phyloP scores from a whole-genome alignment of 2,329 filamentous ascomycete genomes.

The Xylariaceae sp. region DNA sequence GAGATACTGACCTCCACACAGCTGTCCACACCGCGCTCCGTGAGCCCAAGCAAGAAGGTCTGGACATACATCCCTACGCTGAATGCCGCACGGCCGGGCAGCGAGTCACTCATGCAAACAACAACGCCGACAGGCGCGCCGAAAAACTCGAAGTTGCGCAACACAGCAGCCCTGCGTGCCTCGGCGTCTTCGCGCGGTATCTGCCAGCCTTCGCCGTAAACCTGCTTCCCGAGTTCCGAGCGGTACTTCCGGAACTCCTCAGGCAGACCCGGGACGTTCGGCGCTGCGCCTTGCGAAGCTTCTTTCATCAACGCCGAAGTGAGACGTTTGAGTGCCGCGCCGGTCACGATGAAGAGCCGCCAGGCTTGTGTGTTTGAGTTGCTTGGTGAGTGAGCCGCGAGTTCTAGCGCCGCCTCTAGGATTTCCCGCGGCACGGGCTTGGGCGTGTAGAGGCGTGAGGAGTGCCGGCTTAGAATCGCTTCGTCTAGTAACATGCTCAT shows the following conservation, averaged over 20 bases:
- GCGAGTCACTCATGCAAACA: slow-evolving; percentile 17
- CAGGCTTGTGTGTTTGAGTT: slow-evolving; percentile 22
- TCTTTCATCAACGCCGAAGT: slow-evolving; percentile 3
- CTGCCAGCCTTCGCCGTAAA: slow-evolving; percentile 18
- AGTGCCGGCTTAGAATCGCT: slow-evolving; percentile 17
- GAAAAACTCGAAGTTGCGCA: slow-evolving; percentile 24
- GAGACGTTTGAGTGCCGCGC: slow-evolving; percentile 6
- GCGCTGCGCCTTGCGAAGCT: slow-evolving; percentile 2
- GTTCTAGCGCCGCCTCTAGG: slow-evolving; percentile 8
- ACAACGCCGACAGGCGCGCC: slow-evolving; percentile 17
- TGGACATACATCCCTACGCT: slow-evolving; percentile 21
- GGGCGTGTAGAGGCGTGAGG: slow-evolving; percentile 12
- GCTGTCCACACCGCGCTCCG: slow-evolving; percentile 10
- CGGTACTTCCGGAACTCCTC: slow-evolving; percentile 7
- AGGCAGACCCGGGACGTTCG: slow-evolving; percentile 5
- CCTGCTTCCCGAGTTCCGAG: slow-evolving; percentile 11
- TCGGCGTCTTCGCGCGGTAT: slow-evolving; percentile 15
- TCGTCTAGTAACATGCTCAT: slow-evolving; percentile 15
- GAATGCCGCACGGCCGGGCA: slow-evolving; percentile 8
- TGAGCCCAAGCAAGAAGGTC: slow-evolving; percentile 17
- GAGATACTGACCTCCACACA: slow-evolving; percentile 17
- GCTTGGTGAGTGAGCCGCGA: slow-evolving; percentile 17
- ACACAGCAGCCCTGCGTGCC: slow-evolving; percentile 6
- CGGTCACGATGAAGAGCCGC: slow-evolving; percentile 16
- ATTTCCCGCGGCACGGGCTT: slow-evolving; percentile 6